These are phyloP conservation scores for Thalassia testudinum DNA, from an alignment of 116 monocot genomes.

Conservation along the genomic window DNA sequence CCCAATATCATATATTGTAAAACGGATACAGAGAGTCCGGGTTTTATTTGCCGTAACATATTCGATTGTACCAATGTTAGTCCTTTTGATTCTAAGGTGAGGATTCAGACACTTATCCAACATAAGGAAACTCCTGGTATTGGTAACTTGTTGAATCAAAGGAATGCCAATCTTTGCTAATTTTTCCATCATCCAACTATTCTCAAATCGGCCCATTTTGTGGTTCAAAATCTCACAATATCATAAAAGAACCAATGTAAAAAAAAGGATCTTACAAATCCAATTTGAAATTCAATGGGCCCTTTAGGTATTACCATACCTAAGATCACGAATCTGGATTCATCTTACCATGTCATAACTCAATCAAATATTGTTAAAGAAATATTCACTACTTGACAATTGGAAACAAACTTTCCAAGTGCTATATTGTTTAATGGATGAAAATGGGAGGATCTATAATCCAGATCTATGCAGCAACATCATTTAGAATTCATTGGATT, in stretches of 20 bases:
- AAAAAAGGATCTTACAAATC: conserved; percentile 3
- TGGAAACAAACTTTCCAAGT: background rate
- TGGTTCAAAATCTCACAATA: conserved; percentile 11
- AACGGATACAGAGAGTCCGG: background rate
- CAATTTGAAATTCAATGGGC: conserved; percentile 4
- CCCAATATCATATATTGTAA: background rate
- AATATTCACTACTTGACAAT: conserved; percentile 1
- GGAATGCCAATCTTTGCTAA: conserved; percentile 1
- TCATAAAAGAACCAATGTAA: conserved; percentile 4
- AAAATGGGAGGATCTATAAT: no score
- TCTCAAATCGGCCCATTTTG: no score
- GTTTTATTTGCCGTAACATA: background rate
- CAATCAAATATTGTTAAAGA: conserved; percentile 1
- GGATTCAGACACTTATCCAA: background rate
- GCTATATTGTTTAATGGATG: no score
- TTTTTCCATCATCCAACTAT: no score
- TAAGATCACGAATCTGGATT: conserved; percentile 3
- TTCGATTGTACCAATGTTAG: background rate
- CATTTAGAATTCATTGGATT: no score
- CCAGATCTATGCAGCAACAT: no score
- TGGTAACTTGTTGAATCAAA: background rate
- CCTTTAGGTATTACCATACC: conserved; percentile 4
- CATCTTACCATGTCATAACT: conserved; percentile 1
- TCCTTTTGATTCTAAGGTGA: background rate
- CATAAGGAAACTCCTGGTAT: background rate